These are phyloP conservation scores for Purpureocillium takamizusanense DNA, from an alignment of 2,329 filamentous ascomycete species.

Conservation along the genomic window DNA sequence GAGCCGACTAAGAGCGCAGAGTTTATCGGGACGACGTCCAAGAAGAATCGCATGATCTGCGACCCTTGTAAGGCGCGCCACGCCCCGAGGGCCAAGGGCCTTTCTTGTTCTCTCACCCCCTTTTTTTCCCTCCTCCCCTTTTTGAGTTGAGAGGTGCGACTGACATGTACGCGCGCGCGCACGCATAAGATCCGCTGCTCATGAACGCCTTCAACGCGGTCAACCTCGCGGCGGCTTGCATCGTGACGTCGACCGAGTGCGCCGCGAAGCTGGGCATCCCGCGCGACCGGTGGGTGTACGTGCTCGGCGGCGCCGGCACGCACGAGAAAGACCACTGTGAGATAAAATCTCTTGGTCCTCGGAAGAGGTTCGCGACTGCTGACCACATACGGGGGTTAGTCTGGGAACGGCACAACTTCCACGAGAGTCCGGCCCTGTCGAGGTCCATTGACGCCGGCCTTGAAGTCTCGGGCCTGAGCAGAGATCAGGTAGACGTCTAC, in stretches of 20 bases:
- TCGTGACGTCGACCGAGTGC: constrained; percentile 48
- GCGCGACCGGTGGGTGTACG: constrained; percentile 51
- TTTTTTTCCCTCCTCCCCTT: not conserved
- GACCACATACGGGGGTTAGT: constrained; percentile 32
- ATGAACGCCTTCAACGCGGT: constrained; percentile 68
- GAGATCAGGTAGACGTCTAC: constrained; percentile 46
- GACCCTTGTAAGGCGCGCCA: constrained; percentile 55
- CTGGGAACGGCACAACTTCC: constrained; percentile 52
- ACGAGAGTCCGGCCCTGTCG: constrained; percentile 48
- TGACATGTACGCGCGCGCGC: too few relatives aligned
- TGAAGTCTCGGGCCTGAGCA: constrained; percentile 32
- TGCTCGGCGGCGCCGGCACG: constrained; percentile 54
- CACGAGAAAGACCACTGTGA: constrained; percentile 45
- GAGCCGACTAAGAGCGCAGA: constrained; percentile 32
- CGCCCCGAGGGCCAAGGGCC: too few relatives aligned
- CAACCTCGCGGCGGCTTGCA: constrained; percentile 51
- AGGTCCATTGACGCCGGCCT: constrained; percentile 47
- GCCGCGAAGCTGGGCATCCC: constrained; percentile 47
- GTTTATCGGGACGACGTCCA: constrained; percentile 42
- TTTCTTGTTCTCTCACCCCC: too few relatives aligned
- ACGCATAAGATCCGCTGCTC: constrained; percentile 46
- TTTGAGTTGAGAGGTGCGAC: too few relatives aligned
- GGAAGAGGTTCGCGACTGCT: too few relatives aligned
- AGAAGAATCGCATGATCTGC: constrained; percentile 59
- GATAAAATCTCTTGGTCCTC: not conserved